Evolutionary conservation across 306 rosid genomes (phyloP).

Genomic region (Cicer judaicum): DNA sequence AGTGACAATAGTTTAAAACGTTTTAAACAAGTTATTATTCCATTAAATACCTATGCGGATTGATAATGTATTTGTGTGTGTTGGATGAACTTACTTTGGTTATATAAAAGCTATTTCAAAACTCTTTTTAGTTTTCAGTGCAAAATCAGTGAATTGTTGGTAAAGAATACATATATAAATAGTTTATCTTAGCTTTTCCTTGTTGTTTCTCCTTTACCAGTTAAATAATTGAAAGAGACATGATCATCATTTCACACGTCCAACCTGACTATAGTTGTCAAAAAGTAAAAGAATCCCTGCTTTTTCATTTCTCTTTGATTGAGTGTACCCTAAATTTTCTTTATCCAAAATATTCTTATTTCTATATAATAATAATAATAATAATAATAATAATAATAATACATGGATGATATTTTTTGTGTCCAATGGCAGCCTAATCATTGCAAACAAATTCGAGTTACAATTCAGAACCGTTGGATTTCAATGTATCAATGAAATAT

Average conservation of each 20-base stretch:
- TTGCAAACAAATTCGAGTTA: too few relatives aligned
- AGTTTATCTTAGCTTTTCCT: neutral
- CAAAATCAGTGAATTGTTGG: conserved; percentile 36
- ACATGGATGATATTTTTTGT: neutral
- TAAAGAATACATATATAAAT: neutral
- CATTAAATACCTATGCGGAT: conserved; percentile 4
- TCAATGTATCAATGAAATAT: too few relatives aligned
- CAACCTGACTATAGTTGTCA: neutral
- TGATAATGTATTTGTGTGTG: neutral
- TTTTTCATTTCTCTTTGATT: neutral
- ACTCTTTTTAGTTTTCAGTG: neutral
- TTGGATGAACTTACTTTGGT: neutral
- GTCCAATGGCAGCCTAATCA: neutral
- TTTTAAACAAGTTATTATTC: conserved; percentile 31
- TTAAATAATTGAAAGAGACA: conserved; percentile 8
- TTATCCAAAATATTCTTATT: neutral
- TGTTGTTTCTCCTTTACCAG: conserved; percentile 6
- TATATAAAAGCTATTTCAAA: neutral
- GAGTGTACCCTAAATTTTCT: neutral
- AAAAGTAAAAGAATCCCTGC: neutral
- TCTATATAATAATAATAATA: conserved; percentile 1
- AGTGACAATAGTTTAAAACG: neutral
- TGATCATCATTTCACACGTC: neutral
- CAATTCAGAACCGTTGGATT: too few relatives aligned
- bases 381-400: neutral